phyloP scores from a whole-genome alignment of 768 basidiomycete species.

The Russula olivacea region DNA sequence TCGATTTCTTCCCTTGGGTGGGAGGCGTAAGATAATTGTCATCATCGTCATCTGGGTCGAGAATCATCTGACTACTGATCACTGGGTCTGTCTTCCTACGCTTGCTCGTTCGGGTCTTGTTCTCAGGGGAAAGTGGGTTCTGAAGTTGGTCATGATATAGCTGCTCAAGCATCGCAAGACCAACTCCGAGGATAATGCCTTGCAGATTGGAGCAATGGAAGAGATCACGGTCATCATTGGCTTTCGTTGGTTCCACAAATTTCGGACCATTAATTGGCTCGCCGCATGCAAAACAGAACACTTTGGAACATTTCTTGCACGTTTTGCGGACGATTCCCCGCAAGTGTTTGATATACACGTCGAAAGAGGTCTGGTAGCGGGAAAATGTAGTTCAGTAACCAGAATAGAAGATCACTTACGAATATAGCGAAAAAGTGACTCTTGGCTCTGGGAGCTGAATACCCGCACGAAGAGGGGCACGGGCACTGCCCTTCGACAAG shows the following conservation, averaged over 20 bases:
- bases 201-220: constrained; percentile 90
- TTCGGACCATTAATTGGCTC: constrained; percentile 34
- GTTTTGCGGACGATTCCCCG: constrained; percentile 48
- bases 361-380: constrained; percentile 59
- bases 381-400: constrained; percentile 16
- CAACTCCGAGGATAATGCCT: constrained; percentile 87
- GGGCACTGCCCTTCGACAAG: constrained; percentile 55
- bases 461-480: constrained; percentile 76
- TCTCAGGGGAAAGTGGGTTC: constrained; percentile 29
- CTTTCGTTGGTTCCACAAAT: constrained; percentile 27
- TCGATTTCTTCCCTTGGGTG: constrained; percentile 55
- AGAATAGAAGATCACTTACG: constrained; percentile 45
- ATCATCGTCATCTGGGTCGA: constrained; percentile 51
- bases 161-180: constrained; percentile 79
- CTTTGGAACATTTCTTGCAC: constrained; percentile 40
- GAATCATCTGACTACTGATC: constrained; percentile 27
- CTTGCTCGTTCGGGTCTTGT: constrained; percentile 30
- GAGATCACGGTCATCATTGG: constrained; percentile 49
- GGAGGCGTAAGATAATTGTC: constrained; percentile 40
- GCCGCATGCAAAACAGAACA: constrained; percentile 45
- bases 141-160: constrained; percentile 53
- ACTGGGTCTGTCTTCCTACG: constrained; percentile 41
- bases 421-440: constrained; percentile 78
- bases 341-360: constrained; percentile 61
- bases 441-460: constrained; percentile 52